These are phyloP conservation scores for Microstegium vimineum DNA, from an alignment of 176 grass and related monocot species.

Conservation along the genomic window DNA sequence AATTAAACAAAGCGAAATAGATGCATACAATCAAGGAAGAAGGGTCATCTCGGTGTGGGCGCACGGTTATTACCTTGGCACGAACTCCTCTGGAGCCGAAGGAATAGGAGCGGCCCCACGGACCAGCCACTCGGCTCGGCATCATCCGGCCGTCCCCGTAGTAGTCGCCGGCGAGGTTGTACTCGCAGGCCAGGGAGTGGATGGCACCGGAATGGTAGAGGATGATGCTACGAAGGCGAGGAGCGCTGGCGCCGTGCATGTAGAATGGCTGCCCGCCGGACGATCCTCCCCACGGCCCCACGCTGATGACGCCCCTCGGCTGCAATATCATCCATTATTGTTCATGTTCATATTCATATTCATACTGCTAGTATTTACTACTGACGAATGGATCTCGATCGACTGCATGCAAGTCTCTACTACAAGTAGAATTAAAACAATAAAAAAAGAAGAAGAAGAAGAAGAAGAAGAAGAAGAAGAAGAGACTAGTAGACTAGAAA, in stretches of 20 bases:
- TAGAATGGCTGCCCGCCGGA: background rate
- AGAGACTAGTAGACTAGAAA: too few relatives aligned
- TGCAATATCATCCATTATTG: background rate
- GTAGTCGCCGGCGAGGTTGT: background rate
- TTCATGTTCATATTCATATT: too few relatives aligned
- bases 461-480: too few relatives aligned
- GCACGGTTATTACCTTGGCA: background rate
- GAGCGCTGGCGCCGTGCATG: background rate
- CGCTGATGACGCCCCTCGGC: background rate
- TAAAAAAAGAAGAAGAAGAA: too few relatives aligned
- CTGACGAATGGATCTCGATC: too few relatives aligned
- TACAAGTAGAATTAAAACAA: too few relatives aligned
- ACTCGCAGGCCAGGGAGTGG: background rate
- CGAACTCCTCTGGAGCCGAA: background rate
- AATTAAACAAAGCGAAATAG: too few relatives aligned
- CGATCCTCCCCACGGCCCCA: constrained; percentile 31
- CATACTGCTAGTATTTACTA: too few relatives aligned
- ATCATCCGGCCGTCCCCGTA: too few relatives aligned
- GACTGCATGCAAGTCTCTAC: too few relatives aligned
- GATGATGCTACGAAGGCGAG: background rate
- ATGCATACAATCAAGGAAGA: background rate
- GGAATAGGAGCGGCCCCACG: background rate
- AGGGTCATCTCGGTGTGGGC: background rate
- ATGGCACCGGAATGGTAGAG: constrained; percentile 12
- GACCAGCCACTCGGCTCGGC: background rate